Percentiles rank a stretch among this genome's conserved stretches.
Evolutionary conservation across 2,329 filamentous ascomycete species (phyloP).

Genomic region (Ophiosphaerella narmari): DNA sequence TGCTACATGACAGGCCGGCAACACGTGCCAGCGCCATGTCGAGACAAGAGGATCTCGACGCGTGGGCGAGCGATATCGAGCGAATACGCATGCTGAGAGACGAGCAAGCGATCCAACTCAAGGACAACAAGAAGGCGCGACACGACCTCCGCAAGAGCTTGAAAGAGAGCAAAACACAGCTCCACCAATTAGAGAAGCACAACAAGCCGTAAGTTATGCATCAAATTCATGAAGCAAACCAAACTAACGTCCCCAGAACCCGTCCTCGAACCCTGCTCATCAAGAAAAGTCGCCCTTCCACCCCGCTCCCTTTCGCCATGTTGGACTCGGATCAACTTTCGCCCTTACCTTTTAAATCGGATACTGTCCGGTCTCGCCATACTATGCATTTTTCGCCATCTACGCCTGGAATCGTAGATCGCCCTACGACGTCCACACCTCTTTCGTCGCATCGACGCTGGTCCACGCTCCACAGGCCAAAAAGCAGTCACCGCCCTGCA

Average conservation of each 20-base stretch:
- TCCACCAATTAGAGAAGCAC: constrained; percentile 37
- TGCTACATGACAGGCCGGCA: constrained; percentile 18
- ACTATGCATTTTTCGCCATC: constrained; percentile 3
- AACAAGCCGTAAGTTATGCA: constrained; percentile 19
- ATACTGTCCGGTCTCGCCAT: constrained; percentile 3
- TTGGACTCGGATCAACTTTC: constrained; percentile 3
- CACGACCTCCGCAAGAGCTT: constrained; percentile 36
- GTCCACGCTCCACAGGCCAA: constrained; percentile 10
- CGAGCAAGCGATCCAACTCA: constrained; percentile 40
- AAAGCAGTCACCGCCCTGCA: constrained; percentile 15
- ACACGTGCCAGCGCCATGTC: constrained; percentile 25
- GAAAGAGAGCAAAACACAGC: constrained; percentile 38
- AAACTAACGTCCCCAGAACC: constrained; percentile 3
- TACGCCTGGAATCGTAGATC: not conserved
- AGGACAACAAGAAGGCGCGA: constrained; percentile 37
- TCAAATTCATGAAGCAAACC: not conserved
- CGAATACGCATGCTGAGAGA: constrained; percentile 39
- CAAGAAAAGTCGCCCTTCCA: constrained; percentile 13
- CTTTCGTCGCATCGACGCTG: constrained; percentile 1
- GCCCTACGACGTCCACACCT: constrained; percentile 6
- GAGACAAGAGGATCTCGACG: constrained; percentile 24
- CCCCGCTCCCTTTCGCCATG: not conserved
- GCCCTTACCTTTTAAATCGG: constrained; percentile 1
- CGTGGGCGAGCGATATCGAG: constrained; percentile 42
- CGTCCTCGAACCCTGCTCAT: constrained; percentile 12